A percentile compares a stretch with the other conserved stretches of the same genome.
Evolutionary conservation across 352 stramenopile species (phyloP).

Genomic region (Pythium sp.): DNA sequence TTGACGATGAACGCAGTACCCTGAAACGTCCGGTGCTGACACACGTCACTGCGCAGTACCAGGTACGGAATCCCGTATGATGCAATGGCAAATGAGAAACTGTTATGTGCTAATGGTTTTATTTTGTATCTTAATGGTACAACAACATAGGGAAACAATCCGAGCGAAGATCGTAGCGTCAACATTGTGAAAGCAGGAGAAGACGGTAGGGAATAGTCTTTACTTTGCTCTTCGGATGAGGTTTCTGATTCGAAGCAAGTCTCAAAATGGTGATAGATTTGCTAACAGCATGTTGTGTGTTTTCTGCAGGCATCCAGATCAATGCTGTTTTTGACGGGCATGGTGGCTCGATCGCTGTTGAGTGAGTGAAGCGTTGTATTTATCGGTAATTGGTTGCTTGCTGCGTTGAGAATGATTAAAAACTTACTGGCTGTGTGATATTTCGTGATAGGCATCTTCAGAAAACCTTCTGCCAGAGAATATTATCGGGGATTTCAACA

Average conservation of each 20-base stretch:
- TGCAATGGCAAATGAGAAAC: neutral
- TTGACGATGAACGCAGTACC: conserved; percentile 12
- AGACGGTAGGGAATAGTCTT: conserved; percentile 19
- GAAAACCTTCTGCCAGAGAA: conserved; percentile 35
- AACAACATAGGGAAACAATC: conserved; percentile 40
- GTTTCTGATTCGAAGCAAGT: neutral
- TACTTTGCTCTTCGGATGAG: neutral
- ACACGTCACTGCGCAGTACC: conserved; percentile 56
- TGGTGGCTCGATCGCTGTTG: conserved; percentile 57
- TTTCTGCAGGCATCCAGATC: conserved; percentile 37
- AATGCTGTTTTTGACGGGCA: conserved; percentile 70
- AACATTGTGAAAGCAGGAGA: conserved; percentile 40
- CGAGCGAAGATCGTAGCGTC: conserved; percentile 66
- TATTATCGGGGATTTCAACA: conserved; percentile 27
- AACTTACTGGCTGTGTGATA: neutral
- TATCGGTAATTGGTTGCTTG: neutral
- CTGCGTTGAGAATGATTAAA: neutral
- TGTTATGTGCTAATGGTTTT: no score
- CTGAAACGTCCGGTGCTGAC: conserved; percentile 19
- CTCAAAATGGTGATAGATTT: neutral
- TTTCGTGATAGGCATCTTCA: conserved; percentile 28
- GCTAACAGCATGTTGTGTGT: neutral
- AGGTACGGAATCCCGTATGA: conserved; percentile 23
- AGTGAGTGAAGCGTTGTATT: conserved; percentile 31
- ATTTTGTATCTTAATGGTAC: neutral